A percentile compares a stretch with the other conserved stretches of the same genome.
Conservation (phyloP, 2,329 filamentous ascomycete genomes). For the Fusarium tanahbumbuense region DNA sequence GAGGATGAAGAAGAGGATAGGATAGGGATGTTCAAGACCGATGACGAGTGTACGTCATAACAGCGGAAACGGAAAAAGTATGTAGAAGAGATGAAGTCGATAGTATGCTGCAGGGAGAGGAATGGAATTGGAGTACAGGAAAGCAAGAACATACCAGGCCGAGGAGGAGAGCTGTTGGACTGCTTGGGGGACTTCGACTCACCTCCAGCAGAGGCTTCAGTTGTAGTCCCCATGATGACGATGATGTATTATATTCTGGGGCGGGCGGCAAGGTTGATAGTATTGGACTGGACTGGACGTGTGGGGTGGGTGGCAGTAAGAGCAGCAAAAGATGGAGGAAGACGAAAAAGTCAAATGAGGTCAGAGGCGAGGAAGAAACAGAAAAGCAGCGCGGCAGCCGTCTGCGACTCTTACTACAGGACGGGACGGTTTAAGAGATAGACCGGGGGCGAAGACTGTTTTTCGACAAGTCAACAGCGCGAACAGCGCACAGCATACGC, state of each 20-base stretch:
- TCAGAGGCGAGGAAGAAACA: conserved; percentile 51
- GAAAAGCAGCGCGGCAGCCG: conserved; percentile 40
- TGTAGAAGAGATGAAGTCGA: conserved; percentile 1
- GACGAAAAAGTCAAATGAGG: conserved; percentile 54
- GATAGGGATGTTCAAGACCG: conserved; percentile 28
- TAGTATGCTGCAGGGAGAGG: conserved; percentile 3
- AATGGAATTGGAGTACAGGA: conserved; percentile 7
- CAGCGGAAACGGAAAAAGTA: conserved; percentile 12
- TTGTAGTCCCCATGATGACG: conserved; percentile 61
- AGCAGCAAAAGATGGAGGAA: conserved; percentile 43
- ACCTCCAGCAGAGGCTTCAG: conserved; percentile 54
- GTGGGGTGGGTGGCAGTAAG: conserved; percentile 47
- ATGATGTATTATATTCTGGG: conserved; percentile 58
- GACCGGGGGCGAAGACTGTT: conserved; percentile 40
- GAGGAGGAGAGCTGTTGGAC: conserved; percentile 56
- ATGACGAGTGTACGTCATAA: conserved; percentile 46
- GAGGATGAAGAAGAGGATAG: conserved; percentile 19
- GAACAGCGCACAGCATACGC: conserved; percentile 32
- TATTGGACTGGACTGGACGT: conserved; percentile 41
- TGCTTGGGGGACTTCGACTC: conserved; percentile 63
- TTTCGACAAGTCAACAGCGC: conserved; percentile 38
- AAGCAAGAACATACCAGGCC: conserved; percentile 55
- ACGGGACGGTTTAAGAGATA: conserved; percentile 34
- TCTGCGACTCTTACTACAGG: conserved; percentile 41
- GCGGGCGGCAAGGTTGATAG: conserved; percentile 45